These are phyloP conservation scores for Curvularia spicifera DNA, from an alignment of 2,329 filamentous ascomycete genomes.

Conservation along the genomic window DNA sequence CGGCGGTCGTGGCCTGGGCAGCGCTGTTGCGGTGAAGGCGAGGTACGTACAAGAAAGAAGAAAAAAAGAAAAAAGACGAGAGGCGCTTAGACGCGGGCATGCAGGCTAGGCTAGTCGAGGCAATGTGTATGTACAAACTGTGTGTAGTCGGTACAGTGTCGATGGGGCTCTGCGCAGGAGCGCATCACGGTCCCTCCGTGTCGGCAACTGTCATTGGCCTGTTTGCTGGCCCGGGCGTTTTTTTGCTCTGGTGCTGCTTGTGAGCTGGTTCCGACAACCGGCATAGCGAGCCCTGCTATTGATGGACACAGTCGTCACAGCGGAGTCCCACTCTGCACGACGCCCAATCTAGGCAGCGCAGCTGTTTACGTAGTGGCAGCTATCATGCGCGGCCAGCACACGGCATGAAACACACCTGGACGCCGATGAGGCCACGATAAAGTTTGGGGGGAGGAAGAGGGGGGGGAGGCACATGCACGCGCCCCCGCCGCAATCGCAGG, in stretches of 20 bases:
- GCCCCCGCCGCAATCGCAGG: not conserved
- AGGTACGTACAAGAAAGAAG: not conserved
- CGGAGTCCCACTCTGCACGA: conserved; percentile 23
- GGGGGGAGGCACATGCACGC: not conserved
- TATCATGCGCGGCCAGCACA: conserved; percentile 24
- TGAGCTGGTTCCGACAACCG: conserved; percentile 18
- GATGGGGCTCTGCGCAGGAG: conserved; percentile 22
- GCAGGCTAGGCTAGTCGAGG: too few species aligned
- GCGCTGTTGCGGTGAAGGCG: not conserved
- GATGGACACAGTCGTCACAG: conserved; percentile 14
- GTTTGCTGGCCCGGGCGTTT: conserved; percentile 14
- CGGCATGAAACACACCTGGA: conserved; percentile 23
- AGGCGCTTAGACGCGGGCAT: conserved; percentile 14
- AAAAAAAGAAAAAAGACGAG: not conserved
- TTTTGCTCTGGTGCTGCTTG: conserved; percentile 3
- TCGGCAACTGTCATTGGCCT: not conserved
- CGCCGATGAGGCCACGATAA: conserved; percentile 18
- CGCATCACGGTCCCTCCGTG: conserved; percentile 18
- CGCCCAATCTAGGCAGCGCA: conserved; percentile 24
- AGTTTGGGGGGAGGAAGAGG: conserved; percentile 16
- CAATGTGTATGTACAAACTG: too few species aligned
- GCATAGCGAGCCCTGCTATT: conserved; percentile 21
- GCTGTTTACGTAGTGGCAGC: conserved; percentile 8
- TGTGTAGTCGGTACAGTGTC: not conserved
- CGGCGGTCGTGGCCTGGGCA: not conserved